Conservation (phyloP, 1,284 basidiomycete species). For the Agroathelia rolfsii region DNA sequence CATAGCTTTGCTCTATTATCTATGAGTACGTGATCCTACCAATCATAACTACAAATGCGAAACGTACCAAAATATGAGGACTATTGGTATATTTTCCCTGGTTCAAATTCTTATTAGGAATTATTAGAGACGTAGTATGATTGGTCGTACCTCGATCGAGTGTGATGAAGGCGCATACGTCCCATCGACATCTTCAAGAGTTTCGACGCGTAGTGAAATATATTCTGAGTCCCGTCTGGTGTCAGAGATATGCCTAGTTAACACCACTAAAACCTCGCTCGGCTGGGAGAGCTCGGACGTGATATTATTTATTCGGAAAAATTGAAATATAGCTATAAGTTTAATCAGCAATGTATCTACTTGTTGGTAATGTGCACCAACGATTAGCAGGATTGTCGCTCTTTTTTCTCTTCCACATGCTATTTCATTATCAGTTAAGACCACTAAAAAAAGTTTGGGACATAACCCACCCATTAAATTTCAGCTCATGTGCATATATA, state of each 20-base stretch:
- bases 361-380: slow-evolving; percentile 5
- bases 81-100: slow-evolving; percentile 76
- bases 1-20: slow-evolving; percentile 29
- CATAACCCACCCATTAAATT: slow-evolving; percentile 58
- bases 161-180: slow-evolving; percentile 10
- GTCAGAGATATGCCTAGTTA: slow-evolving; percentile 66
- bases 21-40: slow-evolving; percentile 11
- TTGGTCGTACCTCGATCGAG: slow-evolving; percentile 16
- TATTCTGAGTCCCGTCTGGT: slow-evolving; percentile 54
- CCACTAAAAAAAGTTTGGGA: slow-evolving; percentile 2
- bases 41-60: slow-evolving; percentile 1
- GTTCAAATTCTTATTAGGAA: not conserved
- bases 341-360: slow-evolving; percentile 3
- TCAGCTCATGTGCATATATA: slow-evolving; percentile 40
- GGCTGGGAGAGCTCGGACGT: slow-evolving; percentile 6
- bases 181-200: slow-evolving; percentile 30
- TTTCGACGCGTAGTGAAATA: slow-evolving; percentile 57
- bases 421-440: slow-evolving; percentile 16
- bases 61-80: slow-evolving; percentile 59
- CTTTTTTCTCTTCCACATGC: slow-evolving; percentile 42
- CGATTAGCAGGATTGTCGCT: too few relatives aligned
- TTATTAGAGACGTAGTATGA: slow-evolving; percentile 3
- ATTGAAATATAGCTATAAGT: too few relatives aligned
- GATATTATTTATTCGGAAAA: too few relatives aligned
- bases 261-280: slow-evolving; percentile 63